Conservation (phyloP, 2,329 filamentous ascomycete species). For the Rhexocercosporidium sp. region DNA sequence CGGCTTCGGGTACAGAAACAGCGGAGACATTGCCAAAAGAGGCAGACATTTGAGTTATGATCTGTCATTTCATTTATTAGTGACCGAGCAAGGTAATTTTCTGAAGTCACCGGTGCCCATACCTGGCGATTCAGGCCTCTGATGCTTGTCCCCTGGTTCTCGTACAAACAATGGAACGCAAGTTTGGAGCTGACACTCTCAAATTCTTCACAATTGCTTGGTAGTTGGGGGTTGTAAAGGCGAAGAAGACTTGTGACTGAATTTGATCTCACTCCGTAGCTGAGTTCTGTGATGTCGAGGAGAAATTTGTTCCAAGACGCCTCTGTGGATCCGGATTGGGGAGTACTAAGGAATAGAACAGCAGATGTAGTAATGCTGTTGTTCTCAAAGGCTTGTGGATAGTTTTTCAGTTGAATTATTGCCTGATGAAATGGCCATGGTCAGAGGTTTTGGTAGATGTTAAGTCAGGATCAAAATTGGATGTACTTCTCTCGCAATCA, state of each 20-base stretch:
- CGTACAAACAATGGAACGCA: background rate
- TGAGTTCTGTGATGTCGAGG: background rate
- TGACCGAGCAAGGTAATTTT: no score
- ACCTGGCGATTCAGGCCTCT: background rate
- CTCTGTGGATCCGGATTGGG: background rate
- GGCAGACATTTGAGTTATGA: background rate
- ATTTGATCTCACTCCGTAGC: background rate
- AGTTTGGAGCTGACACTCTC: background rate
- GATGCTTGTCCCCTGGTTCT: background rate
- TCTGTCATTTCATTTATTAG: background rate
- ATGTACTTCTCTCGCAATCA: conserved; percentile 8
- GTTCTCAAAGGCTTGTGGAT: background rate
- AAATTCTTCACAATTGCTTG: background rate
- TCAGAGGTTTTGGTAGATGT: background rate
- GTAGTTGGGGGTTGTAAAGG: background rate
- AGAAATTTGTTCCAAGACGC: conserved; percentile 1
- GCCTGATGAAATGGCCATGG: background rate
- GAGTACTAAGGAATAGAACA: conserved; percentile 4
- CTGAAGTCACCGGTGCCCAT: background rate
- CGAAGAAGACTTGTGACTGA: background rate
- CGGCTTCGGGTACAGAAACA: background rate
- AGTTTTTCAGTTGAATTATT: background rate
- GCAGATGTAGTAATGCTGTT: background rate
- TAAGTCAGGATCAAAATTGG: background rate
- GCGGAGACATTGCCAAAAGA: background rate